A percentile compares a stretch with the other conserved stretches of the same genome.
These are phyloP conservation scores for Macrocybe gigantea DNA, from an alignment of 768 basidiomycete species.

Conservation along the genomic window DNA sequence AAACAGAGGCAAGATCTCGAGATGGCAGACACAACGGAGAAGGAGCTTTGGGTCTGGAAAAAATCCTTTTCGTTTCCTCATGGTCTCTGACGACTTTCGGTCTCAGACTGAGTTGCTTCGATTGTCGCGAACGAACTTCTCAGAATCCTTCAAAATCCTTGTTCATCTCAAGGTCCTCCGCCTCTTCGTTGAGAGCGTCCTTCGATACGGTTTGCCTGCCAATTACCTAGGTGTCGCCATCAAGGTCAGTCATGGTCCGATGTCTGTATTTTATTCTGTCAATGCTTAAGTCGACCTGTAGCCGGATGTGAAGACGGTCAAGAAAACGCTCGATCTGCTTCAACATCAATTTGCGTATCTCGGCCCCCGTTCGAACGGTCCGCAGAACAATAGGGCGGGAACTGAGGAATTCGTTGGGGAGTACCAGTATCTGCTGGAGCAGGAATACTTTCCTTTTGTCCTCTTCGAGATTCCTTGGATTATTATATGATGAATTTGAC, in stretches of 20 bases:
- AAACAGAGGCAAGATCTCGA: slow-evolving; percentile 81
- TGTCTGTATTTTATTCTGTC: neutral
- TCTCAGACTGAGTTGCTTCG: slow-evolving; percentile 86
- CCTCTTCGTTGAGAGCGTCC: slow-evolving; percentile 90
- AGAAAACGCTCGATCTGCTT: slow-evolving; percentile 70
- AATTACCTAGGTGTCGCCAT: slow-evolving; percentile 79
- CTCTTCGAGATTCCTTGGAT: slow-evolving; percentile 93
- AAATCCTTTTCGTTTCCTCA: neutral
- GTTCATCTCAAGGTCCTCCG: slow-evolving; percentile 91
- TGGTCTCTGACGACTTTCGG: neutral
- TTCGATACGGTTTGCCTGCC: slow-evolving; percentile 92
- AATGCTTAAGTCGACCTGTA: slow-evolving; percentile 19
- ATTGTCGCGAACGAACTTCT: slow-evolving; percentile 91
- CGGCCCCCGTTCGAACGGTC: slow-evolving; percentile 56
- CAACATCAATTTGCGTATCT: slow-evolving; percentile 81
- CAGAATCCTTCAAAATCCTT: slow-evolving; percentile 90
- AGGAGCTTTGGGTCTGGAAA: slow-evolving; percentile 92
- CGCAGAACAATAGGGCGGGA: slow-evolving; percentile 33
- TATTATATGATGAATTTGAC: slow-evolving; percentile 39
- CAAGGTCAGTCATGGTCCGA: slow-evolving; percentile 44
- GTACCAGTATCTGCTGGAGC: slow-evolving; percentile 88
- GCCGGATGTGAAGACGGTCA: slow-evolving; percentile 83
- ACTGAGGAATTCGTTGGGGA: slow-evolving; percentile 81
- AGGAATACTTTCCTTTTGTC: slow-evolving; percentile 95
- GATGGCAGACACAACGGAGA: slow-evolving; percentile 79